A percentile compares a stretch with the other conserved stretches of the same genome.
Conservation (phyloP, 768 basidiomycete genomes). For the Auricularia heimuer region DNA sequence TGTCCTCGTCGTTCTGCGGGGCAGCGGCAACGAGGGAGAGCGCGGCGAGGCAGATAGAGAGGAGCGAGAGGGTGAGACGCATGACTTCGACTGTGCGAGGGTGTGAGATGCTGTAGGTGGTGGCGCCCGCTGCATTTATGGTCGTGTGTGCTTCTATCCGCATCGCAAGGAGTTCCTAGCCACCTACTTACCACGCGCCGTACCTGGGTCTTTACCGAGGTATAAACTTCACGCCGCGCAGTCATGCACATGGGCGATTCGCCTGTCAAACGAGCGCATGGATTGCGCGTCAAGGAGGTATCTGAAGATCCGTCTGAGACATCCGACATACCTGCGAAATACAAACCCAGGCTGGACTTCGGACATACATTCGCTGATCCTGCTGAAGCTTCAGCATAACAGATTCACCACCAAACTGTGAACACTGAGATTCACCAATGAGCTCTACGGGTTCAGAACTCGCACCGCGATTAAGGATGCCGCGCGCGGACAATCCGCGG, state of each 20-base stretch:
- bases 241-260: background rate
- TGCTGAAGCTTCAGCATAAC: too few species aligned
- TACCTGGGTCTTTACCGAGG: background rate
- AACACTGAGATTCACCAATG: background rate
- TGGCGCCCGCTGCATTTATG: background rate
- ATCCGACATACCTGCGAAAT: background rate
- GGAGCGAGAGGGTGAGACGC: background rate
- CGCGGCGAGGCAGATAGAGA: background rate
- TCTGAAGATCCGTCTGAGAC: background rate
- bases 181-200: too few species aligned
- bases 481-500: background rate
- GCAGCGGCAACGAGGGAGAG: background rate
- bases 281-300: too few species aligned
- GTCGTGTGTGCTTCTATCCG: background rate
- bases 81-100: background rate
- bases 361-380: too few species aligned
- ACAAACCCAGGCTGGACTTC: too few species aligned
- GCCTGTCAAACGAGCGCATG: too few species aligned
- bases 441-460: background rate
- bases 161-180: background rate
- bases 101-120: background rate
- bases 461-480: too few species aligned
- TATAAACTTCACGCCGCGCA: background rate
- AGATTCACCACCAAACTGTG: too few species aligned
- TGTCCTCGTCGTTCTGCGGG: background rate